Base-by-base conservation (phyloP, 768 basidiomycete genomes). In the Phaeotremella skinneri region DNA sequence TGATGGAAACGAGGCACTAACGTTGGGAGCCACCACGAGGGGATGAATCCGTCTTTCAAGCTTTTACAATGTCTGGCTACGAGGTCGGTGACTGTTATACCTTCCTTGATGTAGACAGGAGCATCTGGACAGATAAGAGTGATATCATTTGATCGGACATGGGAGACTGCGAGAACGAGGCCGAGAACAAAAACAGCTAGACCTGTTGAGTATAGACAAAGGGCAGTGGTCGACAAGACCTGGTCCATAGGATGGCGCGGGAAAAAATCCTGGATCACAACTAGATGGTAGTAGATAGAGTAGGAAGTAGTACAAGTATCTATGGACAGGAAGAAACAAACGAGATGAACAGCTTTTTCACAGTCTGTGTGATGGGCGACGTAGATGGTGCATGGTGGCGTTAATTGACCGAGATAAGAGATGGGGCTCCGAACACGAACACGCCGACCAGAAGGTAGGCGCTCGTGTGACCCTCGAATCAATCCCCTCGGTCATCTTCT, bases 1-100 rank as follows among this genome's bases (percentile, higher is more conserved):
- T 30, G 6, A 17, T 17, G 27, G 43, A 21, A 9, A 20, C 9
- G 1, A n/a, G 29, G 14, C 1, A 68, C 66, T 49, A 32, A 72
- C 70, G 55, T 72, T 4, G 70, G 70, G 2, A 72, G 52, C 72
- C 72, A 74, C 72, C 72, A 74, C 50, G 50, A 61, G 29, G 70
- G 61, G 25, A 49, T 56, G 45, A 63, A 69, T 11, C 63, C 63
- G 4, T 54, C 42, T 41, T 58, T 42, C 32, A 64, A 49, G 48
- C 63, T 64, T 37, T 43, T 42, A 49, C 58, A 59, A 25, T 37
- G 55, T 31, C 41, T 37, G 6, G 37, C 23, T 1, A 64, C 52
- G 7, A 56, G 2, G 13, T 47, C 20, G 20, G 29, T 26, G 14
- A 43, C 29, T 41, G 3, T 57, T 20, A 56, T 50, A 6, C 55